Evolutionary conservation across 1,284 basidiomycete genomes (phyloP).

Genomic region (Puccinia polysora): DNA sequence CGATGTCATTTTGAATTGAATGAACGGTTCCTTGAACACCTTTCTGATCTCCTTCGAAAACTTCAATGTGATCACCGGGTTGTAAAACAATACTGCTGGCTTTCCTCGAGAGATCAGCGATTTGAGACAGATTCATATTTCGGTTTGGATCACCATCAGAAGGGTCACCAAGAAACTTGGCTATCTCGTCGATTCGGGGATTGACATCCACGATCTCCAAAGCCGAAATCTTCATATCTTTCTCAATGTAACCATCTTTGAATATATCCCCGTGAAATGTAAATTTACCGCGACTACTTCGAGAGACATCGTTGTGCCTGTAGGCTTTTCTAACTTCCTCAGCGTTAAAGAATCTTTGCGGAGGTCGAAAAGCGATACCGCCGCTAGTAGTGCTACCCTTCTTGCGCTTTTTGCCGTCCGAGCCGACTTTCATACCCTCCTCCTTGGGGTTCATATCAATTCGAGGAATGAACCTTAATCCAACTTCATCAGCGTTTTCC

Average conservation of each 20-base stretch:
- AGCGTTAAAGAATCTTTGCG: conserved; percentile 86
- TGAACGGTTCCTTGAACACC: conserved; percentile 89
- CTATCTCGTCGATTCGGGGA: conserved; percentile 93
- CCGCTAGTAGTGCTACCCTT: conserved; percentile 59
- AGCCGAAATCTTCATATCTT: conserved; percentile 80
- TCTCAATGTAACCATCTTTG: conserved; percentile 90
- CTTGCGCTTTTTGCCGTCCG: conserved; percentile 61
- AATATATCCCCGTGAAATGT: conserved; percentile 91
- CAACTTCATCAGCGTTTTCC: conserved; percentile 89
- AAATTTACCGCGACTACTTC: conserved; percentile 62
- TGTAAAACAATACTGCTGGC: conserved; percentile 84
- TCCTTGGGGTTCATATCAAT: conserved; percentile 91
- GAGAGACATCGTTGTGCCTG: conserved; percentile 68
- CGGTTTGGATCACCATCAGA: conserved; percentile 56
- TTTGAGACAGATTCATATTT: conserved; percentile 69
- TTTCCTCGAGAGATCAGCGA: conserved; percentile 80
- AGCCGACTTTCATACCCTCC: conserved; percentile 57
- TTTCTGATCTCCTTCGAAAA: conserved; percentile 92
- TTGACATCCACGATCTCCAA: conserved; percentile 84
- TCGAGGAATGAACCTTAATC: conserved; percentile 88
- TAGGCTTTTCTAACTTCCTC: conserved; percentile 88
- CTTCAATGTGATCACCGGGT: conserved; percentile 94
- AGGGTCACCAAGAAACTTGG: conserved; percentile 61
- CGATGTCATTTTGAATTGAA: conserved; percentile 78
- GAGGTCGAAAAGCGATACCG: conserved; percentile 65